A percentile compares a stretch with the other conserved stretches of the same genome.
These are phyloP conservation scores for Gastrodia elata DNA, from an alignment of 106 monocot genomes.

Conservation along the genomic window DNA sequence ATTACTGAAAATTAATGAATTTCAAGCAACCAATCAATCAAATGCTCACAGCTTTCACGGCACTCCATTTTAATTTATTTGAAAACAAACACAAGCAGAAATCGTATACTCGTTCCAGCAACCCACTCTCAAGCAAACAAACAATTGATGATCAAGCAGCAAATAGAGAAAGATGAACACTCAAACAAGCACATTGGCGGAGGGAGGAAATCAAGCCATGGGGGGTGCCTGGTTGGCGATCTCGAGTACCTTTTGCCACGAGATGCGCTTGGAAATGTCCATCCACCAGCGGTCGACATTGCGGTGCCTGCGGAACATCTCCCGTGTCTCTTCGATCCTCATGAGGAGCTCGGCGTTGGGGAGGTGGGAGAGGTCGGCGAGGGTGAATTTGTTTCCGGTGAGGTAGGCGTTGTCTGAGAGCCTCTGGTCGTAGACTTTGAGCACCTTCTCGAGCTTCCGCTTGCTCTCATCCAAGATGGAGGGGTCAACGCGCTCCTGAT, in stretches of 20 bases:
- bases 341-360: constrained; percentile 41
- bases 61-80: background rate
- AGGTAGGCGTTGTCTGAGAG: constrained; percentile 33
- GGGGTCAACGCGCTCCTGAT: background rate
- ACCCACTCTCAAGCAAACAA: background rate
- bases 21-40: background rate
- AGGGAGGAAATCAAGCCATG: background rate
- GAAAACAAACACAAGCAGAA: background rate
- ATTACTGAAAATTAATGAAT: too few species aligned
- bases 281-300: constrained; percentile 56
- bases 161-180: background rate
- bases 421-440: constrained; percentile 35
- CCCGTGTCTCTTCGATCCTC: constrained; percentile 1
- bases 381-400: constrained; percentile 43
- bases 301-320: constrained; percentile 21
- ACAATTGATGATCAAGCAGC: background rate
- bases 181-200: background rate
- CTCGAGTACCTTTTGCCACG: constrained; percentile 54
- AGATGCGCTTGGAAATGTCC: constrained; percentile 32
- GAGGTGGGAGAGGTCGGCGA: constrained; percentile 60
- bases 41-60: background rate
- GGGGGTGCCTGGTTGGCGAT: constrained; percentile 23
- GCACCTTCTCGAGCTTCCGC: constrained; percentile 28
- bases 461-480: constrained; percentile 9
- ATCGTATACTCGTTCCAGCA: background rate